Evolutionary conservation across 2,329 filamentous ascomycete genomes (phyloP).

Genomic region (Cryphonectria carpinicola): DNA sequence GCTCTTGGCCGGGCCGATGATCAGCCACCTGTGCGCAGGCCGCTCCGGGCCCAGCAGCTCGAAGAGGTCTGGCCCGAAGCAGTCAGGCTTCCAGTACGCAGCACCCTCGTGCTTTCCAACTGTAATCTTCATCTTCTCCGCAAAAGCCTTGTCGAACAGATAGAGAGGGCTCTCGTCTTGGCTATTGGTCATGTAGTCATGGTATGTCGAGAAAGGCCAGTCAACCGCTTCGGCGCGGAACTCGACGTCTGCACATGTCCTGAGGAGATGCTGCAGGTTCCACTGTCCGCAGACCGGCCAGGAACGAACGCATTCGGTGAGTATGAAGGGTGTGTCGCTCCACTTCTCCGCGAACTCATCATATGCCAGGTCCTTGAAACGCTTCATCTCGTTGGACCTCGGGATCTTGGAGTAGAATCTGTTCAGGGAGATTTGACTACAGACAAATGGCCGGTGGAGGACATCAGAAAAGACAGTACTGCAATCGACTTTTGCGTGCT

Average conservation of each 20-base stretch:
- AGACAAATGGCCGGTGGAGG: constrained; percentile 87
- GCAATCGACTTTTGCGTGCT: constrained; percentile 68
- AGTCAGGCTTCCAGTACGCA: constrained; percentile 79
- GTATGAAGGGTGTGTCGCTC: constrained; percentile 82
- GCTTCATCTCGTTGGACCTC: constrained; percentile 69
- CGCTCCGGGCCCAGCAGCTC: constrained; percentile 75
- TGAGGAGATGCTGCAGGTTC: constrained; percentile 69
- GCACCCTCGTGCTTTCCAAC: constrained; percentile 56
- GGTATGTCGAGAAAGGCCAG: constrained; percentile 83
- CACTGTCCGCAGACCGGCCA: constrained; percentile 82
- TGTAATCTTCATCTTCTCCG: constrained; percentile 77
- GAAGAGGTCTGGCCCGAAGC: constrained; percentile 88
- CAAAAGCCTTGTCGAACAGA: constrained; percentile 86
- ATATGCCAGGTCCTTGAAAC: constrained; percentile 69
- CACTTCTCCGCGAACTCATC: constrained; percentile 76
- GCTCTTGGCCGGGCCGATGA: constrained; percentile 83
- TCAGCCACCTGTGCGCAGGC: constrained; percentile 90
- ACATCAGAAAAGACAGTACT: constrained; percentile 85
- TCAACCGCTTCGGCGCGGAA: constrained; percentile 94
- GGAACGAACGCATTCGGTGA: constrained; percentile 77
- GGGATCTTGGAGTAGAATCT: constrained; percentile 76
- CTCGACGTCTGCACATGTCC: constrained; percentile 65
- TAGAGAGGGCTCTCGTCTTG: constrained; percentile 89
- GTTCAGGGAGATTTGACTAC: constrained; percentile 72
- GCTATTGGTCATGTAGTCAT: constrained; percentile 79